Conservation (phyloP, 2,329 filamentous ascomycete genomes). For the Fusarium mexicanum region DNA sequence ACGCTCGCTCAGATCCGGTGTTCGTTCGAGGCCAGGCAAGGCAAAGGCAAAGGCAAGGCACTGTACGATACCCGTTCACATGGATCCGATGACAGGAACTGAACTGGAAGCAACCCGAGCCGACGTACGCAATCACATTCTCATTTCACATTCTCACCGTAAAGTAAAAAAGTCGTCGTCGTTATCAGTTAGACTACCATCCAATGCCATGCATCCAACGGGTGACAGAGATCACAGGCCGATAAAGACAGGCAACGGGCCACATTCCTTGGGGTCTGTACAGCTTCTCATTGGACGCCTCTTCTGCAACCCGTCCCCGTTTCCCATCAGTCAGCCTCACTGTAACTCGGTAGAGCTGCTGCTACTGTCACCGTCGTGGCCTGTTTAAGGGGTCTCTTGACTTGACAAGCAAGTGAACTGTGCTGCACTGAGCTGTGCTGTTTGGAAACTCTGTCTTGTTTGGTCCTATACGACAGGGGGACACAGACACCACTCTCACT, state of each 20-base stretch:
- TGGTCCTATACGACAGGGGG: slow-evolving; percentile 6
- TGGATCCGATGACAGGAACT: slow-evolving; percentile 15
- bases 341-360: slow-evolving; percentile 10
- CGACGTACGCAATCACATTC: background rate
- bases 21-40: background rate
- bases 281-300: slow-evolving; percentile 37
- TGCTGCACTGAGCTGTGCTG: background rate
- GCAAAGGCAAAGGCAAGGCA: slow-evolving; percentile 2
- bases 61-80: slow-evolving; percentile 22
- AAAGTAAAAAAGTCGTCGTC: background rate
- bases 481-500: slow-evolving; percentile 15
- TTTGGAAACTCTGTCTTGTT: background rate
- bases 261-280: slow-evolving; percentile 25
- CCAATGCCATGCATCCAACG: slow-evolving; percentile 31
- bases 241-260: slow-evolving; percentile 25
- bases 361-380: slow-evolving; percentile 22
- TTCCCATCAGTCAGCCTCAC: slow-evolving; percentile 42
- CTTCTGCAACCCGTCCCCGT: slow-evolving; percentile 30
- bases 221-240: slow-evolving; percentile 33
- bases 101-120: background rate
- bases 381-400: slow-evolving; percentile 34
- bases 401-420: slow-evolving; percentile 11
- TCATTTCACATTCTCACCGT: slow-evolving; percentile 15
- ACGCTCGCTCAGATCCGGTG: slow-evolving; percentile 1
- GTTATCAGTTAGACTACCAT: slow-evolving; percentile 17